Evolutionary conservation across 441 rosid species (phyloP).

Genomic region (Syzygium malaccense): DNA sequence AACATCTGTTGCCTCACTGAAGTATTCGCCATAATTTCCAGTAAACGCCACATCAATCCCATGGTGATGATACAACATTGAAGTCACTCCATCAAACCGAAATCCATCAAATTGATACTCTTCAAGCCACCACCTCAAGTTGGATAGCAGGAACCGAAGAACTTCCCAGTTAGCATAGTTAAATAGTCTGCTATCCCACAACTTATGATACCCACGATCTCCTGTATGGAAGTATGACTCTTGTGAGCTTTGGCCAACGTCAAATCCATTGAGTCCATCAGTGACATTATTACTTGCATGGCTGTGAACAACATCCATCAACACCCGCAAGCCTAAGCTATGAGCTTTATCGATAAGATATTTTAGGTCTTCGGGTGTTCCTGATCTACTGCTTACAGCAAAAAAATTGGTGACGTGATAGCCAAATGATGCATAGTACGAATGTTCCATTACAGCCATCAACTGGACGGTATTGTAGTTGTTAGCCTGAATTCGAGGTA

Average conservation of each 20-base stretch:
- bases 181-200: constrained; percentile 82
- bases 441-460: constrained; percentile 89
- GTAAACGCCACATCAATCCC: constrained; percentile 66
- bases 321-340: constrained; percentile 61
- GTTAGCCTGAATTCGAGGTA: constrained; percentile 67
- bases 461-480: constrained; percentile 71
- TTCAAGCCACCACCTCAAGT: constrained; percentile 86
- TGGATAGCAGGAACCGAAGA: constrained; percentile 76
- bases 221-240: constrained; percentile 79
- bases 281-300: constrained; percentile 77
- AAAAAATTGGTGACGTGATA: constrained; percentile 79
- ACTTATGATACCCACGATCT: constrained; percentile 64
- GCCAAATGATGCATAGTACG: constrained; percentile 83
- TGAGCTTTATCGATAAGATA: constrained; percentile 85
- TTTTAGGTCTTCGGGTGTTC: constrained; percentile 82
- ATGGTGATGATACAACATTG: constrained; percentile 82
- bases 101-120: constrained; percentile 80
- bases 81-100: constrained; percentile 79
- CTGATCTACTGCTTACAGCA: constrained; percentile 79
- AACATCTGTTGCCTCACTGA: constrained; percentile 69
- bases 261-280: constrained; percentile 88
- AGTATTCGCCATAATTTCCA: constrained; percentile 62
- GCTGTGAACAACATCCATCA: constrained; percentile 80
- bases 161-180: constrained; percentile 90
- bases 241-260: constrained; percentile 68